Percentiles rank a stretch among this genome's conserved stretches.
Conservation (phyloP, 2,329 filamentous ascomycete species). For the Colletotrichum kahawae region DNA sequence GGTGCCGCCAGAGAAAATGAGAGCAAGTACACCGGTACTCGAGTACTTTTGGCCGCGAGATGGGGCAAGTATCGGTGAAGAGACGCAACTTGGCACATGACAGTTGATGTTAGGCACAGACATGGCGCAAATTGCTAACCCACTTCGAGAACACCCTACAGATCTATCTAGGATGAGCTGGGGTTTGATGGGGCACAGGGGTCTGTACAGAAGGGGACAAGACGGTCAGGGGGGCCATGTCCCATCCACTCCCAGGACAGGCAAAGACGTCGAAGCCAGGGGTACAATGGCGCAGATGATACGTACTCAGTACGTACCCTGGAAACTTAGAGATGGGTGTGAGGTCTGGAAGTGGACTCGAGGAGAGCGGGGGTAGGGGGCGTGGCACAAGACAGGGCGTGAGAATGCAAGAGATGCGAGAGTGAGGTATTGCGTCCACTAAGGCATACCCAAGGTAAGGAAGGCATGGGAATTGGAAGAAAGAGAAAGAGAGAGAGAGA, state of each 20-base stretch:
- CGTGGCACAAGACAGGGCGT: neutral
- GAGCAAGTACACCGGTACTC: neutral
- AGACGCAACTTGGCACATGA: conserved; percentile 23
- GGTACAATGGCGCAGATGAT: neutral
- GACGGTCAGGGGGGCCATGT: neutral
- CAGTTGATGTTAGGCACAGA: conserved; percentile 20
- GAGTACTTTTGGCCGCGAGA: neutral
- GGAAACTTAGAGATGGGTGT: neutral
- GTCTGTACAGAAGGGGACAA: neutral
- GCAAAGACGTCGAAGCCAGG: neutral
- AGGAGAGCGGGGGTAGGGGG: neutral
- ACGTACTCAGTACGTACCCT: neutral
- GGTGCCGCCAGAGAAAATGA: neutral
- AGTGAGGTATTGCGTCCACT: neutral
- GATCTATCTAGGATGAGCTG: conserved; percentile 17
- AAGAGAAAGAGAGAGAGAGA: neutral
- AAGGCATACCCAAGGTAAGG: neutral
- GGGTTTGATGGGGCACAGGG: conserved; percentile 3
- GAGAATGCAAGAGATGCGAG: neutral
- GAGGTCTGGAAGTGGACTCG: neutral
- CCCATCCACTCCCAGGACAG: neutral
- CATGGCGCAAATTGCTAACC: conserved; percentile 22
- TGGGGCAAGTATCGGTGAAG: conserved; percentile 21
- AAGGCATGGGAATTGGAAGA: neutral
- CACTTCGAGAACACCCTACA: conserved; percentile 21